Percentiles rank a stretch among this genome's conserved stretches.
phyloP scores from a whole-genome alignment of 805 yeast species.

The Saccharomyces kudriavzevii region DNA sequence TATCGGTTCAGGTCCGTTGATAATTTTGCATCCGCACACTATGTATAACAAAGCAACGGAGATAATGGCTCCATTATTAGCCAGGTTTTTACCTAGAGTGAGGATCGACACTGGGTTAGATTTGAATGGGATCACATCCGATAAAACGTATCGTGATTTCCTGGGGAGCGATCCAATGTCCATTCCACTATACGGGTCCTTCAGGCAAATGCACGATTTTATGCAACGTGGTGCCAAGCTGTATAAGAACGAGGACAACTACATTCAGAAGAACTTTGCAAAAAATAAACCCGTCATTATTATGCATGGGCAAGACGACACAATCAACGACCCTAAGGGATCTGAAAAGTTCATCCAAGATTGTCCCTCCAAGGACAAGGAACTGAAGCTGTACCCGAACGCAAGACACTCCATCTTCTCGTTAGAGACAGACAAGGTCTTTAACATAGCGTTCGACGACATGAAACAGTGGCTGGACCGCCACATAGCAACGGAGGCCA shows the following conservation, averaged over 20 bases:
- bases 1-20: slow-evolving; percentile 51
- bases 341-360: slow-evolving; percentile 36
- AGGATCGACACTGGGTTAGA: slow-evolving; percentile 49
- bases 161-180: slow-evolving; percentile 37
- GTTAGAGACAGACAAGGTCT: slow-evolving; percentile 40
- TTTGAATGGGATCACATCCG: slow-evolving; percentile 46
- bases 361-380: slow-evolving; percentile 23
- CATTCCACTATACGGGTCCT: slow-evolving; percentile 45
- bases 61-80: slow-evolving; percentile 35
- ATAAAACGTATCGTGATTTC: slow-evolving; percentile 39
- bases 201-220: slow-evolving; percentile 52
- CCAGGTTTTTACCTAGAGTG: slow-evolving; percentile 39
- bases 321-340: slow-evolving; percentile 47
- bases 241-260: slow-evolving; percentile 31
- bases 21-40: slow-evolving; percentile 49
- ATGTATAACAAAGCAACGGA: slow-evolving; percentile 43
- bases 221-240: slow-evolving; percentile 51
- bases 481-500: background rate
- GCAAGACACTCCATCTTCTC: slow-evolving; percentile 38
- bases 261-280: slow-evolving; percentile 27
- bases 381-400: slow-evolving; percentile 17
- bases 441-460: slow-evolving; percentile 30
- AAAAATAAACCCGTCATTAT: slow-evolving; percentile 42
- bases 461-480: slow-evolving; percentile 35
- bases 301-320: slow-evolving; percentile 57